These are phyloP conservation scores for Atkinsonella hypoxylon DNA, from an alignment of 2,329 filamentous ascomycete genomes.

Conservation along the genomic window DNA sequence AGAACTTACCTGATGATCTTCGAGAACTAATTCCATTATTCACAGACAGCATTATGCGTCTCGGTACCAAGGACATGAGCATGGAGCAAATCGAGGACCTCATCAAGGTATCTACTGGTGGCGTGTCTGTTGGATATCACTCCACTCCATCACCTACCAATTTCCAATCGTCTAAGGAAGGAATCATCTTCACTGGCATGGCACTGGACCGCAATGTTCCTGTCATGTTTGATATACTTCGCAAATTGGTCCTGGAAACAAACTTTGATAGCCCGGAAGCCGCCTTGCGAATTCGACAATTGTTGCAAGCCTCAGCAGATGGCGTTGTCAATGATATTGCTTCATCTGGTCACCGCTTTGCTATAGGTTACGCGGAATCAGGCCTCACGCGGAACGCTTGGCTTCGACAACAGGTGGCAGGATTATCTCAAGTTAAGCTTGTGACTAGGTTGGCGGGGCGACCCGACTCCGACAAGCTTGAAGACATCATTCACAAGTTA, in stretches of 20 bases:
- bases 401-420: constrained; percentile 72
- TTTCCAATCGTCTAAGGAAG: constrained; percentile 61
- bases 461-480: constrained; percentile 54
- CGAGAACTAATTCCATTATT: constrained; percentile 80
- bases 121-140: constrained; percentile 75
- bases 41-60: constrained; percentile 81
- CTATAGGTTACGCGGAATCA: constrained; percentile 72
- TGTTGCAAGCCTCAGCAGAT: constrained; percentile 77
- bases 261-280: constrained; percentile 80
- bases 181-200: constrained; percentile 73
- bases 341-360: constrained; percentile 78
- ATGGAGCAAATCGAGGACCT: constrained; percentile 94
- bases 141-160: constrained; percentile 67
- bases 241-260: constrained; percentile 71
- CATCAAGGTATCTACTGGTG: constrained; percentile 93
- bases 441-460: constrained; percentile 68
- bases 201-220: constrained; percentile 83
- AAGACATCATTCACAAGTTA: constrained; percentile 68
- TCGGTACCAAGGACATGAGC: constrained; percentile 75
- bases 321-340: constrained; percentile 88
- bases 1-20: constrained; percentile 72
- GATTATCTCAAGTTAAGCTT: constrained; percentile 81
- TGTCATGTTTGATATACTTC: constrained; percentile 79
- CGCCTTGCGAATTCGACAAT: constrained; percentile 68
- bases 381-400: constrained; percentile 60